A percentile compares a stretch with the other conserved stretches of the same genome.
These are phyloP conservation scores for Letharia columbiana DNA, from an alignment of 495 filamentous ascomycete species.

Conservation along the genomic window DNA sequence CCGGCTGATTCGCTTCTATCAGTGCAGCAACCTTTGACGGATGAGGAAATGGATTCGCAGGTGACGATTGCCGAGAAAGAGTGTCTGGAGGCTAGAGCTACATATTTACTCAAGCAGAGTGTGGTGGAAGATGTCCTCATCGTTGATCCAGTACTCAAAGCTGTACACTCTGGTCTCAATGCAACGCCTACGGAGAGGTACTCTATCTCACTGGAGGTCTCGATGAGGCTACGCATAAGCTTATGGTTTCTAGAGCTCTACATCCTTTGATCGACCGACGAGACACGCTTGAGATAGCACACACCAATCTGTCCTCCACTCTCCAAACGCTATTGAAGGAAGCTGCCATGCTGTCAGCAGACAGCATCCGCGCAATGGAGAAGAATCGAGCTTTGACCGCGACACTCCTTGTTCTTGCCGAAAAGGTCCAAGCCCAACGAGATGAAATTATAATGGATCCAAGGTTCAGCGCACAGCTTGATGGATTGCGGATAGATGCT, in stretches of 20 bases:
- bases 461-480: constrained; percentile 44
- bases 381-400: constrained; percentile 55
- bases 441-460: constrained; percentile 42
- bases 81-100: constrained; percentile 58
- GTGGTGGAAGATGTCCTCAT: constrained; percentile 58
- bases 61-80: constrained; percentile 51
- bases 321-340: constrained; percentile 40
- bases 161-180: constrained; percentile 59
- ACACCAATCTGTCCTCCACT: constrained; percentile 47
- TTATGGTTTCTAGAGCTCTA: constrained; percentile 45
- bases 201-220: neutral
- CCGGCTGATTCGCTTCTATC: constrained; percentile 3
- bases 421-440: constrained; percentile 45
- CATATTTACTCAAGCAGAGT: constrained; percentile 56
- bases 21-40: constrained; percentile 32
- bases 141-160: constrained; percentile 65
- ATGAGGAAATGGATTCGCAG: constrained; percentile 43
- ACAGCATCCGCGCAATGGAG: constrained; percentile 44
- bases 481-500: constrained; percentile 47
- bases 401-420: constrained; percentile 51
- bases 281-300: constrained; percentile 52
- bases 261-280: constrained; percentile 56
- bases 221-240: constrained; percentile 10
- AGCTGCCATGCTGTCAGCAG: constrained; percentile 46
- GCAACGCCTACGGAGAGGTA: constrained; percentile 63